Base-by-base conservation (phyloP, 2,329 filamentous ascomycete genomes). In the Colletotrichum musicola region DNA sequence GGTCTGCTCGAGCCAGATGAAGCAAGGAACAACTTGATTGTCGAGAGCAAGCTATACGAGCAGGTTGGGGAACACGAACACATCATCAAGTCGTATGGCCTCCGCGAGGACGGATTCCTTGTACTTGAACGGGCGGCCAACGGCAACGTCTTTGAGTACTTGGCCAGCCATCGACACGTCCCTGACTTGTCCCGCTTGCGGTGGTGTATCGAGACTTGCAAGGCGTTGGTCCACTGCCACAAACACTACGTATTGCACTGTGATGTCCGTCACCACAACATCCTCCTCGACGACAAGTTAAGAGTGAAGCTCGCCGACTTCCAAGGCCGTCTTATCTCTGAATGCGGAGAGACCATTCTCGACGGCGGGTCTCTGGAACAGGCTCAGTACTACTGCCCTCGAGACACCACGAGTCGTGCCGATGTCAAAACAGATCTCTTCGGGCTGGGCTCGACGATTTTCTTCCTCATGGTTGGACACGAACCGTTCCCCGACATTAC, bases 381-480 rank as follows among this genome's bases (percentile, higher is more conserved):
- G 9, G 62, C 51, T 49, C 56, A 61, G 51, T 72, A 60, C 14
- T 70, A n/a, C 49, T 72, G 60, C 14, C 72, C 71, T 20, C 59
- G 71, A 25, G 69, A 14, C 68, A 71, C 14, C 20, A 16, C 10
- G 27, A 22, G 51, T 53, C 9, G 62, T 12, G 70, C 68, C 18
- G 46, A 66, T 38, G 27, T 62, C 18, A 67, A 66, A 30, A 74
- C 71, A 44, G 73, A 74, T 55, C 51, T 74, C 57, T 74, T 72
- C 61, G 71, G 71, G 6, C 70, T 74, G 12, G 72, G 67, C 5
- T 73, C 66, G 16, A 71, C 69, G 3, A 72, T 74, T 6, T 71
- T 72, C 50, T 73, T 72, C 18, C 64, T 74, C 16, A 63, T 72
- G 38, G 70, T 60, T 12, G 69, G 72, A 13, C 49, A 72, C 4